Conservation (phyloP, 805 yeast species). For the Saccharomycopsis sp. region DNA sequence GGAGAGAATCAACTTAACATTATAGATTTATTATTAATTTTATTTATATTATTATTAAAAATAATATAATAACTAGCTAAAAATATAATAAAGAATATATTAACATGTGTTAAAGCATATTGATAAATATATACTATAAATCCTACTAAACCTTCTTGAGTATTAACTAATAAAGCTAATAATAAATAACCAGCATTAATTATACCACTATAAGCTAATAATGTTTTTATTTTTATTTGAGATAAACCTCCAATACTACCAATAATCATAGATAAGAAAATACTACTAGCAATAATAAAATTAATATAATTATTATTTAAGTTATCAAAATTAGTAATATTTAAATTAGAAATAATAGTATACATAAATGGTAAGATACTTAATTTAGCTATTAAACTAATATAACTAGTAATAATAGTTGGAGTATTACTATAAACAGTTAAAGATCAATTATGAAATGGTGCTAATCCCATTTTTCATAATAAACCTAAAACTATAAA, state of each 20-base stretch:
- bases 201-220: constrained; percentile 19
- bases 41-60: constrained; percentile 9
- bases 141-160: constrained; percentile 17
- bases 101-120: constrained; percentile 19
- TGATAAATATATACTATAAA: constrained; percentile 18
- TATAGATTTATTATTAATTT: constrained; percentile 9
- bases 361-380: constrained; percentile 17
- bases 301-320: constrained; percentile 7
- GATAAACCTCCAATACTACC: constrained; percentile 18
- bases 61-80: constrained; percentile 17
- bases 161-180: constrained; percentile 19
- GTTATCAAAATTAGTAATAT: constrained; percentile 6
- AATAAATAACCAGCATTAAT: constrained; percentile 19
- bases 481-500: constrained; percentile 18
- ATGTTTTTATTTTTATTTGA: constrained; percentile 18
- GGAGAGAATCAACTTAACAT: constrained; percentile 16
- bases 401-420: constrained; percentile 18
- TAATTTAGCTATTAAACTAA: constrained; percentile 18
- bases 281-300: constrained; percentile 10
- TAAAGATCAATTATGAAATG: constrained; percentile 18
- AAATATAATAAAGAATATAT: constrained; percentile 18
- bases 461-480: constrained; percentile 19
- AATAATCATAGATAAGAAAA: constrained; percentile 18
- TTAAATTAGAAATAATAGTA: constrained; percentile 8
- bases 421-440: constrained; percentile 18